Evolutionary conservation across 495 filamentous ascomycete species (phyloP).

Genomic region (Filosporella fistucella): DNA sequence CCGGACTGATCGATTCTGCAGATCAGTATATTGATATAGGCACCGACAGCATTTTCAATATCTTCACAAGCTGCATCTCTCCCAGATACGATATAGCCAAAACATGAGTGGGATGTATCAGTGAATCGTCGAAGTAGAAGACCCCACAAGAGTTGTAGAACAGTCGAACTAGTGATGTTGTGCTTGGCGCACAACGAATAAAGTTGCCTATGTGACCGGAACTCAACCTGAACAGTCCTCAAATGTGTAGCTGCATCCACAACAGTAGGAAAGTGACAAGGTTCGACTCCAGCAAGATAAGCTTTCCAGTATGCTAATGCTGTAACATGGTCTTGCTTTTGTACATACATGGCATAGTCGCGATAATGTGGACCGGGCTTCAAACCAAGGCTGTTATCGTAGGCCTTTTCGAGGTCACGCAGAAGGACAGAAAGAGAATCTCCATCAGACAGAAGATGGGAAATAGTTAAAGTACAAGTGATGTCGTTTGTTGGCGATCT

Average conservation of each 20-base stretch:
- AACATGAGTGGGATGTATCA: slow-evolving; percentile 48
- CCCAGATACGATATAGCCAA: slow-evolving; percentile 35
- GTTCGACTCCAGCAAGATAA: slow-evolving; percentile 7
- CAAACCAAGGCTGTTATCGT: too few species aligned
- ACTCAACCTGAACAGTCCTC: neutral
- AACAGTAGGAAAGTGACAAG: slow-evolving; percentile 1
- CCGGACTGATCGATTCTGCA: slow-evolving; percentile 1
- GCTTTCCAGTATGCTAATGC: slow-evolving; percentile 14
- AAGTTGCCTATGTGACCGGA: neutral
- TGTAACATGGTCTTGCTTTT: neutral
- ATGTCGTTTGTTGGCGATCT: slow-evolving; percentile 2
- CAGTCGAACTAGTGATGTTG: slow-evolving; percentile 1
- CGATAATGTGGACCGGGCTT: neutral
- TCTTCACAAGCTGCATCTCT: slow-evolving; percentile 19
- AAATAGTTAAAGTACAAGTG: neutral
- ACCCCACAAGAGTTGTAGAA: slow-evolving; percentile 51
- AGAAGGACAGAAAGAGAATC: slow-evolving; percentile 7
- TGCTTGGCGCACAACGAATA: neutral
- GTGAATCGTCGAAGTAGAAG: slow-evolving; percentile 49
- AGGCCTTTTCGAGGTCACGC: neutral
- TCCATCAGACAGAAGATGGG: slow-evolving; percentile 9
- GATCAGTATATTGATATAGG: slow-evolving; percentile 7
- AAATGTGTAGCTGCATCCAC: neutral
- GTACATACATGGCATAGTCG: neutral
- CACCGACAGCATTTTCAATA: slow-evolving; percentile 23